Evolutionary conservation across 2,329 filamentous ascomycete genomes (phyloP).

Genomic region (Elsinoe ampelina): DNA sequence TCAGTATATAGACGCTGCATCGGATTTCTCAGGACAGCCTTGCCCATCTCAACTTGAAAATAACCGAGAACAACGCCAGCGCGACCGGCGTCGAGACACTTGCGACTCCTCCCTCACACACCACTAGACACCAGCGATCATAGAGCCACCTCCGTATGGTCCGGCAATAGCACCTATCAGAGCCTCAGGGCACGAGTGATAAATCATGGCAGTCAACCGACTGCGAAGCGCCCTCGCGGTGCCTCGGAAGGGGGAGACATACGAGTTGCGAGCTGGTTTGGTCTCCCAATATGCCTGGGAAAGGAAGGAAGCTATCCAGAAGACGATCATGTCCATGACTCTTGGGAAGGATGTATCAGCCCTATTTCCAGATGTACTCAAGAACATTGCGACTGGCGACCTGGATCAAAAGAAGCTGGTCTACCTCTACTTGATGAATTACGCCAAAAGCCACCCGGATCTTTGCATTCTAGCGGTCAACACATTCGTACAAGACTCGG

Average conservation of each 20-base stretch:
- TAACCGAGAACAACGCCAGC: not conserved
- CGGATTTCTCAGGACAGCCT: no score
- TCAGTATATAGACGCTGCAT: not conserved
- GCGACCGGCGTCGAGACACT: not conserved
- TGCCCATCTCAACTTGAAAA: no score
- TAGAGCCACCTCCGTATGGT: not conserved
- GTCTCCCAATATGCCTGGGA: slow-evolving; percentile 99
- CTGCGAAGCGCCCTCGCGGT: slow-evolving; percentile 88
- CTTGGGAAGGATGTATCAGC: slow-evolving; percentile 96
- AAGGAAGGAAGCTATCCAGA: slow-evolving; percentile 96
- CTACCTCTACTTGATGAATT: slow-evolving; percentile 98
- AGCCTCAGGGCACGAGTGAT: slow-evolving; percentile 12
- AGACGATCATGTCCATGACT: slow-evolving; percentile 99
- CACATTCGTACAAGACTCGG: slow-evolving; percentile 97
- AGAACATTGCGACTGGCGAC: slow-evolving; percentile 93
- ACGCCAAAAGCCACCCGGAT: slow-evolving; percentile 97
- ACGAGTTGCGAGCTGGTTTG: slow-evolving; percentile 87
- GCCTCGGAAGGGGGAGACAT: slow-evolving; percentile 94
- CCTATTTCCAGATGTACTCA: slow-evolving; percentile 92
- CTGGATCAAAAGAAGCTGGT: slow-evolving; percentile 99
- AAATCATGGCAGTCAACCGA: slow-evolving; percentile 82
- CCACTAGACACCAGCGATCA: not conserved
- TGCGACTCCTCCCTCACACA: not conserved
- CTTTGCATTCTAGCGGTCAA: slow-evolving; percentile 98
- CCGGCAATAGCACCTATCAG: not conserved